A percentile compares a stretch with the other conserved stretches of the same genome.
phyloP scores from a whole-genome alignment of 176 grass and related monocot genomes.

The Eragrostis nindensis region DNA sequence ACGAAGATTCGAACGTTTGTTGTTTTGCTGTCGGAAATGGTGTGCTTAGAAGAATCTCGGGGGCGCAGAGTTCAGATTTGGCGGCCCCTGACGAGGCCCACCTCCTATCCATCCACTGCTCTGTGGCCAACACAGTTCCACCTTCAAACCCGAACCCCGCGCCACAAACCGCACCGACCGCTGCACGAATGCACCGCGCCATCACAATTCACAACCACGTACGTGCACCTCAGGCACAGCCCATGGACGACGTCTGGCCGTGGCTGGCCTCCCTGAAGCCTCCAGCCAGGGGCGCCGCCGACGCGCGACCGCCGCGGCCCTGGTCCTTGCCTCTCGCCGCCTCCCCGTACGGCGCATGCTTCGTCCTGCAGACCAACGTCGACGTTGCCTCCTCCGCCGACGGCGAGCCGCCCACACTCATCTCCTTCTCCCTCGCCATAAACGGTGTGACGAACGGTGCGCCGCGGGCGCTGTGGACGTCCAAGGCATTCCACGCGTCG shows the following conservation, averaged over 20 bases:
- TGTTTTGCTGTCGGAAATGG: too few species aligned
- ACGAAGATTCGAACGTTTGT: too few species aligned
- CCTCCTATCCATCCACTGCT: constrained; percentile 10
- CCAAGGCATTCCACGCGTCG: constrained; percentile 27
- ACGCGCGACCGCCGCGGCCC: constrained; percentile 16
- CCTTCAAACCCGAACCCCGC: constrained; percentile 33
- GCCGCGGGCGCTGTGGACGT: constrained; percentile 60
- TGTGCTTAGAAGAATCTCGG: too few species aligned
- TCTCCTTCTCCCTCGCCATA: constrained; percentile 60
- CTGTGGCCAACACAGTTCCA: constrained; percentile 31
- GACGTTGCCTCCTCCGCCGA: too few species aligned
- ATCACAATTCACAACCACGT: constrained; percentile 26
- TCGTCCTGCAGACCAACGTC: constrained; percentile 51
- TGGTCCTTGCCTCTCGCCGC: constrained; percentile 39
- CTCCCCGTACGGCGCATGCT: constrained; percentile 51
- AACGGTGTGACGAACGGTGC: constrained; percentile 35
- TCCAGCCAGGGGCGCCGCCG: not conserved
- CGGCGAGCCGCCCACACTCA: not conserved
- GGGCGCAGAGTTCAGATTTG: too few species aligned
- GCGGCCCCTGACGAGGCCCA: not conserved
- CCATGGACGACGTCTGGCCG: constrained; percentile 85
- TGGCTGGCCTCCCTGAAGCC: constrained; percentile 44
- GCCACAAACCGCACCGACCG: constrained; percentile 27
- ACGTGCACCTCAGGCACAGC: not conserved
- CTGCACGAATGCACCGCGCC: not conserved